phyloP scores from a whole-genome alignment of 1,284 basidiomycete genomes.

The Irpex sp. region DNA sequence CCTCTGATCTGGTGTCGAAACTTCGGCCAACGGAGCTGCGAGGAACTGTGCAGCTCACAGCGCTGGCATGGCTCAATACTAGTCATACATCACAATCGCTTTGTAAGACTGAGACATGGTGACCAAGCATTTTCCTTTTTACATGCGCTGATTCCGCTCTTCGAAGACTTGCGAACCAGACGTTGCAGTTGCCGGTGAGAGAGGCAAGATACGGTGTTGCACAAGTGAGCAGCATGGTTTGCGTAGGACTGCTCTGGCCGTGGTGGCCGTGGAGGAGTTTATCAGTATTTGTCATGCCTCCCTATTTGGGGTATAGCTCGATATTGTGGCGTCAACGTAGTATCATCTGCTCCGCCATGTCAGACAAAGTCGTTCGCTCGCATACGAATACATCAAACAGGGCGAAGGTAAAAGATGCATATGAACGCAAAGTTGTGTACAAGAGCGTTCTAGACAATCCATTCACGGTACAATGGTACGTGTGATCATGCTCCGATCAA shows the following conservation, averaged over 20 bases:
- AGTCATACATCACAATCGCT: background rate
- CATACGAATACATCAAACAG: slow-evolving; percentile 60
- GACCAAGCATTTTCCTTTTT: background rate
- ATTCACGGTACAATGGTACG: slow-evolving; percentile 66
- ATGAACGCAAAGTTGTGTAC: slow-evolving; percentile 54
- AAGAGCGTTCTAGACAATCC: slow-evolving; percentile 71
- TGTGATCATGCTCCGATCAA: slow-evolving; percentile 2
- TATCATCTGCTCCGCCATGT: slow-evolving; percentile 27
- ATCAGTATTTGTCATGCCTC: background rate
- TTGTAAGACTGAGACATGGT: background rate
- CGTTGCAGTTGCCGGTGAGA: background rate
- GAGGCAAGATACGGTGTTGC: background rate
- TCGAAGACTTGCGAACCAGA: background rate
- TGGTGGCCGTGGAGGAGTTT: background rate
- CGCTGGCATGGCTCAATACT: background rate
- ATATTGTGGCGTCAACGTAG: background rate
- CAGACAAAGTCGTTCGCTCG: slow-evolving; percentile 41
- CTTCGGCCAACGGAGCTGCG: background rate
- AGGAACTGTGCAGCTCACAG: background rate
- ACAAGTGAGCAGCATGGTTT: background rate
- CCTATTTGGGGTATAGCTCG: background rate
- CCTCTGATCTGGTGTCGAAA: background rate
- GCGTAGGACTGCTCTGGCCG: background rate
- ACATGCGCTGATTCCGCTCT: background rate
- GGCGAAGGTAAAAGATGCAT: slow-evolving; percentile 33